These are phyloP conservation scores for Beauveria australis DNA, from an alignment of 2,329 filamentous ascomycete genomes.

Conservation along the genomic window DNA sequence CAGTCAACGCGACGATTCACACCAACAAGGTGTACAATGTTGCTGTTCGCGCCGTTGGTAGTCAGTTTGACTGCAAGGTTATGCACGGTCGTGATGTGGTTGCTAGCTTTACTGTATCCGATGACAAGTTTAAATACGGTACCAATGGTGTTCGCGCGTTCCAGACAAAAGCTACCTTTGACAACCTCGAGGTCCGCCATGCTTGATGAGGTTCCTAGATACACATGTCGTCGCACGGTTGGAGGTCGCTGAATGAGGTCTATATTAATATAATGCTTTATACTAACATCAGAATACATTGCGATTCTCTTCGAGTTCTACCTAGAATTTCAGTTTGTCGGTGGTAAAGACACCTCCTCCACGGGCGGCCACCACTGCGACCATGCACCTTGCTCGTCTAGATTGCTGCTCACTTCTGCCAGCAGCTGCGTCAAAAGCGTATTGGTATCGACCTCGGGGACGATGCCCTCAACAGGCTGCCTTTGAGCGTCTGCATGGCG, in stretches of 20 bases:
- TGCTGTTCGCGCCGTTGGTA: background rate
- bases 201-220: background rate
- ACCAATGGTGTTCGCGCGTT: constrained; percentile 9
- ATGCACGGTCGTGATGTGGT: background rate
- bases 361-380: constrained; percentile 21
- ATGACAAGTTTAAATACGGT: constrained; percentile 5
- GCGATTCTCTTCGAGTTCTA: no score
- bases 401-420: constrained; percentile 19
- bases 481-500: background rate
- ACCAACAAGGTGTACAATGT: constrained; percentile 4
- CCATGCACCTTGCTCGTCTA: constrained; percentile 21
- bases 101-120: constrained; percentile 5
- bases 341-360: constrained; percentile 15
- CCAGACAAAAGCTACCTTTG: constrained; percentile 8
- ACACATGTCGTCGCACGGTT: background rate
- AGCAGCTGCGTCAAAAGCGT: constrained; percentile 18
- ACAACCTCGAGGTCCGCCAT: constrained; percentile 7
- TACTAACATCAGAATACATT: no score
- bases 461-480: background rate
- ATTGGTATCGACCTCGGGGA: constrained; percentile 14
- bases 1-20: background rate
- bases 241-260: background rate
- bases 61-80: constrained; percentile 1
- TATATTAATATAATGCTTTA: constrained; percentile 12
- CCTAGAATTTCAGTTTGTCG: background rate